phyloP scores from a whole-genome alignment of 1,284 basidiomycete species.

The Boletellus deceptivus region DNA sequence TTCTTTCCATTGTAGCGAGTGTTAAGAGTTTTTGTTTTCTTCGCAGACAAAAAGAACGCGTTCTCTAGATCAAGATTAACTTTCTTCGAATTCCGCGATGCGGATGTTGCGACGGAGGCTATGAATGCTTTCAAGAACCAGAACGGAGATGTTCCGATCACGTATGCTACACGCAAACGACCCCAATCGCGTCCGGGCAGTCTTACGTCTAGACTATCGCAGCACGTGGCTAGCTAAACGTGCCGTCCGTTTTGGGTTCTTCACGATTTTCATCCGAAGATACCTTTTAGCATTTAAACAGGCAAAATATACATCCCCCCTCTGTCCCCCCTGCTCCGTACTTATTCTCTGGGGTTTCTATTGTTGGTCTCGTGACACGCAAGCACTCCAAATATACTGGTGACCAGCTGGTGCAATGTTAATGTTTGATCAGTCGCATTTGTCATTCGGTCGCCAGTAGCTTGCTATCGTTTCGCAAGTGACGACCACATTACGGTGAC shows the following conservation, averaged over 20 bases:
- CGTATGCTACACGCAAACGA: slow-evolving; percentile 23
- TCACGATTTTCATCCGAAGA: slow-evolving; percentile 1
- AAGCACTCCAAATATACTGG: background rate
- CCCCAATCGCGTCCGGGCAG: background rate
- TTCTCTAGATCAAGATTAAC: slow-evolving; percentile 5
- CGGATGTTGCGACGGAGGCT: slow-evolving; percentile 21
- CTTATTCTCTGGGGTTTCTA: background rate
- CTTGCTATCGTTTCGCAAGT: too few species aligned
- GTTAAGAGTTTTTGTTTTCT: slow-evolving; percentile 1
- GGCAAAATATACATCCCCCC: slow-evolving; percentile 6
- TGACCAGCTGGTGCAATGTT: background rate
- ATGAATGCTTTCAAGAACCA: slow-evolving; percentile 22
- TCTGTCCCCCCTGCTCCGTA: background rate
- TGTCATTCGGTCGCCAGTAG: too few species aligned
- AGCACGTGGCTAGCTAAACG: slow-evolving; percentile 8
- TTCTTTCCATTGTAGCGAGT: background rate
- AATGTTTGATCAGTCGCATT: too few species aligned
- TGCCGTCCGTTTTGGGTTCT: background rate
- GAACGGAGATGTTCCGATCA: slow-evolving; percentile 2
- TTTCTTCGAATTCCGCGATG: slow-evolving; percentile 27
- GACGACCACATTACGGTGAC: too few species aligned
- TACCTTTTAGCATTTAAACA: background rate
- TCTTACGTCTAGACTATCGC: slow-evolving; percentile 25
- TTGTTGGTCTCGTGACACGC: too few species aligned
- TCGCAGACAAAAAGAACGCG: slow-evolving; percentile 7